phyloP scores from a whole-genome alignment of 371 early-diverging fungal species.

The Spraguea lophii region DNA sequence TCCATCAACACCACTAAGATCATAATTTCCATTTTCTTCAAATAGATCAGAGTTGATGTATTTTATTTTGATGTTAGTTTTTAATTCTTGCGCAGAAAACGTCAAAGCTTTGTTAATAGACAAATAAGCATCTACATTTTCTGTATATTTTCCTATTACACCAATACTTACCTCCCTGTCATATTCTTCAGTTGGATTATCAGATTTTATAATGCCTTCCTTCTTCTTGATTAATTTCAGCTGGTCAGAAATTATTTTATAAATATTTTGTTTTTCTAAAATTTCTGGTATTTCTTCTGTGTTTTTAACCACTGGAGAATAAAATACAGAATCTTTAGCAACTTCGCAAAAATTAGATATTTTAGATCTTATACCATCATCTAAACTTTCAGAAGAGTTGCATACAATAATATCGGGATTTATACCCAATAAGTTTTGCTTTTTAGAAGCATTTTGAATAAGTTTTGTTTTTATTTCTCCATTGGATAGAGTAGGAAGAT shows the following conservation, averaged over 20 bases:
- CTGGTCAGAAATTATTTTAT: slow-evolving; percentile 56
- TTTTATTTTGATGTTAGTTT: slow-evolving; percentile 57
- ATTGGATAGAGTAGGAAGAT: slow-evolving; percentile 77
- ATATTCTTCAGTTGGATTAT: not conserved
- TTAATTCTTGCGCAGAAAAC: slow-evolving; percentile 63
- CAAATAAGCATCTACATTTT: slow-evolving; percentile 76
- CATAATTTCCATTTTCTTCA: slow-evolving; percentile 49
- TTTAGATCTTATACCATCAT: slow-evolving; percentile 60
- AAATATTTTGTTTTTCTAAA: slow-evolving; percentile 60
- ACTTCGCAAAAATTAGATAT: slow-evolving; percentile 94
- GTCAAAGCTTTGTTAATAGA: slow-evolving; percentile 80
- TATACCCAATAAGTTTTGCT: slow-evolving; percentile 75
- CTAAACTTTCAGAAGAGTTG: slow-evolving; percentile 60
- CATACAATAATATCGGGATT: slow-evolving; percentile 88
- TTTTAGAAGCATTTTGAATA: slow-evolving; percentile 76
- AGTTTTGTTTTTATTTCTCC: slow-evolving; percentile 97
- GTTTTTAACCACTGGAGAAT: slow-evolving; percentile 73
- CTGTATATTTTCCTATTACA: slow-evolving; percentile 80
- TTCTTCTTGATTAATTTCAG: slow-evolving; percentile 46
- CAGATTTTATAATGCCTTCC: not conserved
- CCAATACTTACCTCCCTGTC: slow-evolving; percentile 57
- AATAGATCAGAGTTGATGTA: slow-evolving; percentile 73
- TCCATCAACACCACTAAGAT: slow-evolving; percentile 54
- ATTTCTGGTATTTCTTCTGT: slow-evolving; percentile 83
- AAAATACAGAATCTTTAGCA: slow-evolving; percentile 61